Percentiles rank a stretch among this genome's conserved stretches.
Evolutionary conservation across 192 early-diverging fungal species (phyloP).

Genomic region (Paraglomus occultum): DNA sequence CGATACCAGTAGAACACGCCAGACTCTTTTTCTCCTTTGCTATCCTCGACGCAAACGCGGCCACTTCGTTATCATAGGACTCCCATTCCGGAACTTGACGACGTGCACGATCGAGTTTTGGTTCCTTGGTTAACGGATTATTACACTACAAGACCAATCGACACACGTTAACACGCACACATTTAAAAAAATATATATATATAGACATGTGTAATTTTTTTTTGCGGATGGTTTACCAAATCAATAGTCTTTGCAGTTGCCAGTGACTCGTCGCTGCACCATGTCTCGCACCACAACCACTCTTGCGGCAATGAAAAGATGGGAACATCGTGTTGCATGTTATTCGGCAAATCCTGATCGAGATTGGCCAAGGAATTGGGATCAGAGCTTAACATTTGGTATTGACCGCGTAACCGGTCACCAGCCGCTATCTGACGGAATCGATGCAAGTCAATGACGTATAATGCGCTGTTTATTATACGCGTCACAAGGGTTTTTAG

Average conservation of each 20-base stretch:
- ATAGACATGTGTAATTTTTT: neutral
- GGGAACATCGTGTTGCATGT: constrained; percentile 89
- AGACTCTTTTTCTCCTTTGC: neutral
- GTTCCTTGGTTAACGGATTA: constrained; percentile 97
- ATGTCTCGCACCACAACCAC: constrained; percentile 99
- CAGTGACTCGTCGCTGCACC: constrained; percentile 87
- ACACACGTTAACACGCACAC: neutral
- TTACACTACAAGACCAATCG: constrained; percentile 69
- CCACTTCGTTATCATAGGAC: constrained; percentile 71
- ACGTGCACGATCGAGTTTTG: constrained; percentile 92
- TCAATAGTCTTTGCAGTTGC: constrained; percentile 95
- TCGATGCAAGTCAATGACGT: constrained; percentile 90
- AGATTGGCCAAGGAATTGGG: constrained; percentile 89
- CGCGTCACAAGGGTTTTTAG: neutral
- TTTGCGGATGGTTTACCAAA: constrained; percentile 56
- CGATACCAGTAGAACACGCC: too few relatives aligned
- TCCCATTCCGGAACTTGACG: constrained; percentile 95
- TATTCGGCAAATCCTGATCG: constrained; percentile 98
- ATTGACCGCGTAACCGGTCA: constrained; percentile 88
- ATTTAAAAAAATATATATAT: neutral
- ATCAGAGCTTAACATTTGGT: constrained; percentile 88
- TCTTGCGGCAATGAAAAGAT: constrained; percentile 93
- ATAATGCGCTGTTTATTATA: constrained; percentile 65
- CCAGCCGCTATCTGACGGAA: constrained; percentile 95
- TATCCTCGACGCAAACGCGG: constrained; percentile 39